Percentiles rank a stretch among this genome's conserved stretches.
Conservation (phyloP, 352 stramenopile genomes). For the Pythium dissotocum region DNA sequence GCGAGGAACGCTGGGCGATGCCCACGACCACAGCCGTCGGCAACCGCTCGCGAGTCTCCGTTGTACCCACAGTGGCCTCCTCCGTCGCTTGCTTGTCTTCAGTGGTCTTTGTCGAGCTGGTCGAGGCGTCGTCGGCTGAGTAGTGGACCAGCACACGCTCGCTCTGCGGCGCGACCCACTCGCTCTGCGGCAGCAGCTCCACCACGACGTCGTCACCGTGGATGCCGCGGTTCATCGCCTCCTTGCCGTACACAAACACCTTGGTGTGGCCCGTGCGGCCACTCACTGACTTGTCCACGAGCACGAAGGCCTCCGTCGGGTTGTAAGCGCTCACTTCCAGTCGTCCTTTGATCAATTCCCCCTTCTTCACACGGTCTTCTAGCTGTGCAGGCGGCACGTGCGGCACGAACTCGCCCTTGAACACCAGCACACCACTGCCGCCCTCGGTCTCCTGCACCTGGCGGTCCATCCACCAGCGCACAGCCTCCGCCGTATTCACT, state of each 20-base stretch:
- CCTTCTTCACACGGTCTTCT: conserved; percentile 32
- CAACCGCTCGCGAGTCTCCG: conserved; percentile 19
- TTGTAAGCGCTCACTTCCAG: conserved; percentile 76
- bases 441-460: conserved; percentile 26
- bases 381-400: conserved; percentile 45
- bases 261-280: conserved; percentile 4
- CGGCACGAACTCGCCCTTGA: conserved; percentile 53
- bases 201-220: conserved; percentile 97
- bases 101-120: conserved; percentile 22
- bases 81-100: conserved; percentile 16
- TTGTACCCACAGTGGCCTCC: neutral
- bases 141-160: conserved; percentile 77
- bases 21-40: conserved; percentile 86
- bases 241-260: conserved; percentile 72
- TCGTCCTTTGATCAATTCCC: conserved; percentile 43
- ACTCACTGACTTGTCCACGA: conserved; percentile 37
- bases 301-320: conserved; percentile 75
- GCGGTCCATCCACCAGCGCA: conserved; percentile 49
- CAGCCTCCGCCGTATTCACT: conserved; percentile 56
- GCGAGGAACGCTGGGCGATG: conserved; percentile 72
- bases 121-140: conserved; percentile 43
- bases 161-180: conserved; percentile 77
- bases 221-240: conserved; percentile 95
- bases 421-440: conserved; percentile 22
- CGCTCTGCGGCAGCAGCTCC: conserved; percentile 79